Evolutionary conservation across 805 yeast genomes (phyloP).

Genomic region (Candida ortonii): DNA sequence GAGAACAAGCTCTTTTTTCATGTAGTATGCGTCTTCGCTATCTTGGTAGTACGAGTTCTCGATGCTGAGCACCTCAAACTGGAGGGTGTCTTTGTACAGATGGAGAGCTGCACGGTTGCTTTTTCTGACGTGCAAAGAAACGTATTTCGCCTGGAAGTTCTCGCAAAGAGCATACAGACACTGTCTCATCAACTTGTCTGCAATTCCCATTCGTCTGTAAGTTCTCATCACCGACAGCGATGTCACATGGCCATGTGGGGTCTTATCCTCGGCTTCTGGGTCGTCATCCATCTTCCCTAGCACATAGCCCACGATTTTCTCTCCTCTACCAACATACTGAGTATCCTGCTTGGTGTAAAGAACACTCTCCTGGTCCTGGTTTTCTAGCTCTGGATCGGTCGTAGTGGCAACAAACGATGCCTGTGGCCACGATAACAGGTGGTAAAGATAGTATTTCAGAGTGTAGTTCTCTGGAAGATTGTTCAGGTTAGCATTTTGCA

Average conservation of each 20-base stretch:
- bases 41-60: constrained; percentile 93
- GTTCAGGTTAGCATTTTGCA: constrained; percentile 91
- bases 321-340: constrained; percentile 63
- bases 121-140: constrained; percentile 88
- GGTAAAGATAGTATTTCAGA: constrained; percentile 90
- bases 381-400: constrained; percentile 44
- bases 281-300: constrained; percentile 97
- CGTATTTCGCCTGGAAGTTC: constrained; percentile 75
- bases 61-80: constrained; percentile 76
- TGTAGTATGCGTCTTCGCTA: constrained; percentile 96
- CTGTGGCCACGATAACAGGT: constrained; percentile 94
- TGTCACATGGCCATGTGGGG: constrained; percentile 90
- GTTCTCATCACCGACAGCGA: constrained; percentile 93
- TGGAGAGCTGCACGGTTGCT: constrained; percentile 93
- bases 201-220: constrained; percentile 91
- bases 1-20: constrained; percentile 67
- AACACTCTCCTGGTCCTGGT: constrained; percentile 18
- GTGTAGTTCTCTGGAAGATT: constrained; percentile 94
- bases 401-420: constrained; percentile 94
- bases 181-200: constrained; percentile 87
- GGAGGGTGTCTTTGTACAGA: constrained; percentile 79
- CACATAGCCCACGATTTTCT: constrained; percentile 92
- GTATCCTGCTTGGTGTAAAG: constrained; percentile 26
- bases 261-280: constrained; percentile 57
- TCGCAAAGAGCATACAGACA: constrained; percentile 73